A percentile compares a stretch with the other conserved stretches of the same genome.
These are phyloP conservation scores for Apiotrichum domesticum DNA, from an alignment of 1,284 basidiomycete species.

Conservation along the genomic window DNA sequence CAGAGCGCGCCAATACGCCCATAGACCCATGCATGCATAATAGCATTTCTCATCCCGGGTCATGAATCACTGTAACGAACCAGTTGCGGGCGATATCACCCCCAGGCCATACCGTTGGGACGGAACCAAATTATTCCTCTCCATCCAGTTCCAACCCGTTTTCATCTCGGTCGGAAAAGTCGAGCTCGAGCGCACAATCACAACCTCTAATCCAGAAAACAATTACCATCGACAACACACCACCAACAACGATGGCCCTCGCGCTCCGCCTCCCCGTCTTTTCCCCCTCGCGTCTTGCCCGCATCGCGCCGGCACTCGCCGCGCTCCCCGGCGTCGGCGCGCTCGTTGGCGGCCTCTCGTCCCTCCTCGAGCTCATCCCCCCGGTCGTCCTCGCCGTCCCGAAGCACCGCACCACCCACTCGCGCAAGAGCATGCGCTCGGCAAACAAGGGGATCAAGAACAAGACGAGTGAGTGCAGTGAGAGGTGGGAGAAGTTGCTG, in stretches of 20 bases:
- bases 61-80: too few relatives aligned
- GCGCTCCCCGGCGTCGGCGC: not conserved
- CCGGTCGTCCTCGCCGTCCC: slow-evolving; percentile 86
- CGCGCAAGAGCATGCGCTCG: slow-evolving; percentile 86
- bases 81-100: too few relatives aligned
- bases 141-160: not conserved
- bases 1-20: not conserved
- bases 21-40: slow-evolving; percentile 1
- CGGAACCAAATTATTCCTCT: slow-evolving; percentile 1
- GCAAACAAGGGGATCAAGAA: slow-evolving; percentile 95
- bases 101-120: not conserved
- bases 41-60: not conserved
- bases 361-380: slow-evolving; percentile 74
- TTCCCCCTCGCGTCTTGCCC: slow-evolving; percentile 10
- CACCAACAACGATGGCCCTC: slow-evolving; percentile 19
- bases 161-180: not conserved
- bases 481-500: too few relatives aligned
- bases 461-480: slow-evolving; percentile 66
- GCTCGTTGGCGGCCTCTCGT: slow-evolving; percentile 38
- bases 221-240: not conserved
- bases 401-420: slow-evolving; percentile 90
- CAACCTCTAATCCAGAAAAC: too few relatives aligned
- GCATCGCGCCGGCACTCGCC: not conserved
- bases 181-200: not conserved
- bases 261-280: slow-evolving; percentile 13